phyloP scores from a whole-genome alignment of 2,329 filamentous ascomycete species.

The Chrysoporthe deuterocubensis region DNA sequence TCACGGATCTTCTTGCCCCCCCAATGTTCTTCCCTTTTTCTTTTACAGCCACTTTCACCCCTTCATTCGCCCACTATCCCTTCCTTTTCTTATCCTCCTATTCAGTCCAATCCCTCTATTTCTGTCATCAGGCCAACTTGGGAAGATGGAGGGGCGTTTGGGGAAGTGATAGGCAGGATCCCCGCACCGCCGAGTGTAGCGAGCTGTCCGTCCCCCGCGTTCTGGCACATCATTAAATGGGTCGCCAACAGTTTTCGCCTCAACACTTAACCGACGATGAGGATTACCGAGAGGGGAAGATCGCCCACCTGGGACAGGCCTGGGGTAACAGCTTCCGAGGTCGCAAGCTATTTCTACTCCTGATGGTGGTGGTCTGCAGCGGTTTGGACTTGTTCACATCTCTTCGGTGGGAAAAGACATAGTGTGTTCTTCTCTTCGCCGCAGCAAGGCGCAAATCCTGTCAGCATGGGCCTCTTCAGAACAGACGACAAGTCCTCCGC shows the following conservation, averaged over 20 bases:
- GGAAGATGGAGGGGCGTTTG: neutral
- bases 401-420: neutral
- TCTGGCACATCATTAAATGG: neutral
- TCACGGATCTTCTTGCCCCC: too few species aligned
- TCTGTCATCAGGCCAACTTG: neutral
- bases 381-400: neutral
- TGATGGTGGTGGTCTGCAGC: neutral
- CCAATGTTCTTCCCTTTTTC: too few species aligned
- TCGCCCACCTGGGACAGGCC: neutral
- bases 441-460: neutral
- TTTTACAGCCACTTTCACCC: too few species aligned
- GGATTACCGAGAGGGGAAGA: conserved; percentile 1
- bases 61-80: too few species aligned
- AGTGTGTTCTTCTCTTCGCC: neutral
- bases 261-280: neutral
- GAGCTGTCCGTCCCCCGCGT: neutral
- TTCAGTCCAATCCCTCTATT: too few species aligned
- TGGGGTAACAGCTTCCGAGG: neutral
- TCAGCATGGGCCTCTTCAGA: neutral
- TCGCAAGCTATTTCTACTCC: neutral
- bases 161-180: neutral
- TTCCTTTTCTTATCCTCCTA: too few species aligned
- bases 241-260: neutral
- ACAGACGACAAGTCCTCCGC: neutral
- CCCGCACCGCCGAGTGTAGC: neutral